Evolutionary conservation across 495 filamentous ascomycete species (phyloP), one percentile per base, ranked within the genome.

Genomic region (Chaetomium fimeti): DNA sequence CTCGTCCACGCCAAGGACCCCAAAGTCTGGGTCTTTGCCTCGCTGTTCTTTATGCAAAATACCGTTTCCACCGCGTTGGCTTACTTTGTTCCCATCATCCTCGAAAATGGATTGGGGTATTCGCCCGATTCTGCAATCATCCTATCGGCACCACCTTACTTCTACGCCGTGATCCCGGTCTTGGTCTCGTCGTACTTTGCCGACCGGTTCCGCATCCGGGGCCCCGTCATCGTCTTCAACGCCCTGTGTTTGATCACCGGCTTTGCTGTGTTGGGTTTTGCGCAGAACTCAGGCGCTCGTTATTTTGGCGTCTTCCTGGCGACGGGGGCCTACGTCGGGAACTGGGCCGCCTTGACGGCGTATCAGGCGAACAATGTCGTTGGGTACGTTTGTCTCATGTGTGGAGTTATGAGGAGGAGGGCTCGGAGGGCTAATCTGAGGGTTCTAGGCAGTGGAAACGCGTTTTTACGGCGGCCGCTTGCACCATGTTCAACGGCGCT

Each of bases 341-440:
- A 93, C 65, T 93, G 90, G 89, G 89, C 89, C 0, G 90, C 89
- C 3, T 75, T 92, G 59, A 90, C 85, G 67, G 85, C 88, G 0
- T 92, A 88, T 66, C 86, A 89, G 68, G 84, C 85, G 3, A 89
- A 87, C 68, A 91, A 91, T 69, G 83, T 91, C 29, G 83, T 82
- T 12, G 86, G 71, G 69, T 73, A 67, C 28, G 64, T 62, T 38
- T 8, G 16, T 9, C 24, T 42, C 3, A 20, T 25, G 18, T 24
- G n/a, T 2, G n/a, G 1, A 24, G 18, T 0, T 82, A 60, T 60
- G 40, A 43, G 59, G 27, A 52, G 42, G n/a, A n/a, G n/a, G n/a
- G n/a, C n/a, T n/a, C n/a, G n/a, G n/a, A n/a, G n/a, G n/a, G 38
- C 52, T 67, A 65, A 68, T 36, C 29, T 65, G 0, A 13, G 11